Evolutionary conservation across 306 rosid species (phyloP), one percentile per base, ranked within the genome.

Genomic region (Cicer yamashitae): DNA sequence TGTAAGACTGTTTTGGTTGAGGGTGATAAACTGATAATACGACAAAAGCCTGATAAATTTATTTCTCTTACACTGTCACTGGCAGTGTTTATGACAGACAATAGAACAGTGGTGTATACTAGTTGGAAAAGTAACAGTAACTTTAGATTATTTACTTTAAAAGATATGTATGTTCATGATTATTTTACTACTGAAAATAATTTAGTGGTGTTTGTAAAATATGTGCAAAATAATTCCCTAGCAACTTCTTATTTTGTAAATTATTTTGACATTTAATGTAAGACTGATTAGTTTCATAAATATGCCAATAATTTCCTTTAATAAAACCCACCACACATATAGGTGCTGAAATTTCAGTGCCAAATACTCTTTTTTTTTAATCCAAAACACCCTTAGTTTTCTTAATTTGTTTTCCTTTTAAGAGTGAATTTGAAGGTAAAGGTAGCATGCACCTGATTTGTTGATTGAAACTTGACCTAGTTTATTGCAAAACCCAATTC

Each of bases 351-450:
- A 45, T 79, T 73, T 80, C 70, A 57, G 48, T 56, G 38, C 63
- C 53, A 40, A 68, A 74, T 61, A 25, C 50, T 67, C 51, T 51
- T 20, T 64, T 63, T n/a, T 43, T 18, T 9, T 12, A 43, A 45
- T 59, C 9, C 18, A 72, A 22, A 58, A 39, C 11, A 11, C 30
- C 20, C 25, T 56, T 56, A 17, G 53, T 14, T 65, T 72, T 77
- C 75, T 58, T 71, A 41, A 43, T 75, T 62, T 76, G 66, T 22
- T 68, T 74, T 30, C 56, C 53, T 73, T 82, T 69, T 44, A 60
- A 69, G 65, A 79, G 40, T 68, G 34, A 62, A 72, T 70, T 51
- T 60, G 15, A 41, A 53, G 68, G 43, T 72, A 20, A 82, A 68
- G 54, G 46, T 68, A 41, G 73, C 25, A 63, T 34, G 14, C 79